These are phyloP conservation scores for Discostella stelligera DNA, from an alignment of 352 stramenopile genomes.

Conservation along the genomic window DNA sequence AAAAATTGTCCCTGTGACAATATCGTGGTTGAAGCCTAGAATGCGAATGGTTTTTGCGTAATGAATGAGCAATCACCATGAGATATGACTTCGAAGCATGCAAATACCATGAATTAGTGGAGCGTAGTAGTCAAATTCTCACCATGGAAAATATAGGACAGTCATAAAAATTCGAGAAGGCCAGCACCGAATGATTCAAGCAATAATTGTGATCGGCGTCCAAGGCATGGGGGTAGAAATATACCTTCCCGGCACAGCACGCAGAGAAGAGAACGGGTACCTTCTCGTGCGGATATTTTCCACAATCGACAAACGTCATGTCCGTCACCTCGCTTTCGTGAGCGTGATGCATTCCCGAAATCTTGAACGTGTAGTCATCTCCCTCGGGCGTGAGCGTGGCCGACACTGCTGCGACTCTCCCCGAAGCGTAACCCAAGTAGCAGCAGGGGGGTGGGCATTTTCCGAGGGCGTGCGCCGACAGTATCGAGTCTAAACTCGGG, in stretches of 20 bases:
- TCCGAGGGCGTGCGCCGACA: background rate
- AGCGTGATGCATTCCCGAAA: constrained; percentile 15
- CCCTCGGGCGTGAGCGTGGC: constrained; percentile 1
- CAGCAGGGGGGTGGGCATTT: constrained; percentile 2
- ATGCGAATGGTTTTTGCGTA: background rate
- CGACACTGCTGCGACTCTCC: constrained; percentile 12
- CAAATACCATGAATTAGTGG: background rate
- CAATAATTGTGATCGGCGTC: constrained; percentile 23
- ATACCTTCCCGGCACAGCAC: constrained; percentile 27
- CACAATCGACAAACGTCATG: constrained; percentile 15
- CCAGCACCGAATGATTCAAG: constrained; percentile 28
- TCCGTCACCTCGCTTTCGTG: constrained; percentile 29
- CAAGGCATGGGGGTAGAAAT: constrained; percentile 40
- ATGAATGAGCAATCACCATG: background rate
- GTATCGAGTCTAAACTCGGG: background rate
- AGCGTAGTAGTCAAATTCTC: background rate
- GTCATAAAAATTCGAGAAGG: constrained; percentile 28
- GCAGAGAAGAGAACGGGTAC: constrained; percentile 25
- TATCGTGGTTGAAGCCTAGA: constrained; percentile 27
- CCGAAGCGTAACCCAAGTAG: constrained; percentile 19
- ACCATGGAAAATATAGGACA: constrained; percentile 41
- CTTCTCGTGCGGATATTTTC: background rate
- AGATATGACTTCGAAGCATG: background rate
- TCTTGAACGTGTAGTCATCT: constrained; percentile 5
- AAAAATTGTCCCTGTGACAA: constrained; percentile 14